These are phyloP conservation scores for Thelephora aurantiotincta DNA, from an alignment of 768 basidiomycete species.

Conservation along the genomic window DNA sequence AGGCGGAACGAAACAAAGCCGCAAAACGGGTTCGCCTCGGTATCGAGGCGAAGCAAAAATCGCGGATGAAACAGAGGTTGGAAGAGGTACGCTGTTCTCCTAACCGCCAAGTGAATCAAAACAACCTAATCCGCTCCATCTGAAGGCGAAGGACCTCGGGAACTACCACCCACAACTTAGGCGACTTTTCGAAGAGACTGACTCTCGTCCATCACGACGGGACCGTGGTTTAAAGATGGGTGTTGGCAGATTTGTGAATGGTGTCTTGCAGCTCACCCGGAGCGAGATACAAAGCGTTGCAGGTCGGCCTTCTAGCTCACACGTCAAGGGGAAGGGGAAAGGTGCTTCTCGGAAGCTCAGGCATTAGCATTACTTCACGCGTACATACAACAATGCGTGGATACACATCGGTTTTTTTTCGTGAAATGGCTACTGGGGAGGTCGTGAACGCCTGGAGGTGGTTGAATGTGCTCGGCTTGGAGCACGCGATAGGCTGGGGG, in stretches of 20 bases:
- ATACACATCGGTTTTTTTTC: too few species aligned
- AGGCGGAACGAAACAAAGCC: conserved; percentile 53
- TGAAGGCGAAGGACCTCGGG: conserved; percentile 68
- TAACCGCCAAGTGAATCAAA: conserved; percentile 2
- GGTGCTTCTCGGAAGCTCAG: too few species aligned
- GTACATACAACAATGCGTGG: too few species aligned
- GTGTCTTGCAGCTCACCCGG: conserved; percentile 48
- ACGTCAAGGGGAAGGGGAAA: not conserved
- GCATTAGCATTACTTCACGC: too few species aligned
- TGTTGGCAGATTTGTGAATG: conserved; percentile 60
- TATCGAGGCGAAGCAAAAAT: conserved; percentile 43
- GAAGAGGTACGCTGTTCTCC: conserved; percentile 44
- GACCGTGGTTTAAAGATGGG: conserved; percentile 64
- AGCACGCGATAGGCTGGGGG: too few species aligned
- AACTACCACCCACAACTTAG: conserved; percentile 78
- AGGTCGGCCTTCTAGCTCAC: conserved; percentile 6
- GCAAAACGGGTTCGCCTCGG: conserved; percentile 64
- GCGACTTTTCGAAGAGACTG: conserved; percentile 19
- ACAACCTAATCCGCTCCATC: conserved; percentile 1
- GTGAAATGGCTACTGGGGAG: too few species aligned
- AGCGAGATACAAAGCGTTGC: conserved; percentile 38
- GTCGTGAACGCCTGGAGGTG: too few species aligned
- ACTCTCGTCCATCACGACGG: conserved; percentile 21
- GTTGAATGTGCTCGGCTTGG: too few species aligned
- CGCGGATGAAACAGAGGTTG: conserved; percentile 36